These are phyloP conservation scores for Eragrostis curvula DNA, from an alignment of 176 grass and related monocot species.

Conservation along the genomic window DNA sequence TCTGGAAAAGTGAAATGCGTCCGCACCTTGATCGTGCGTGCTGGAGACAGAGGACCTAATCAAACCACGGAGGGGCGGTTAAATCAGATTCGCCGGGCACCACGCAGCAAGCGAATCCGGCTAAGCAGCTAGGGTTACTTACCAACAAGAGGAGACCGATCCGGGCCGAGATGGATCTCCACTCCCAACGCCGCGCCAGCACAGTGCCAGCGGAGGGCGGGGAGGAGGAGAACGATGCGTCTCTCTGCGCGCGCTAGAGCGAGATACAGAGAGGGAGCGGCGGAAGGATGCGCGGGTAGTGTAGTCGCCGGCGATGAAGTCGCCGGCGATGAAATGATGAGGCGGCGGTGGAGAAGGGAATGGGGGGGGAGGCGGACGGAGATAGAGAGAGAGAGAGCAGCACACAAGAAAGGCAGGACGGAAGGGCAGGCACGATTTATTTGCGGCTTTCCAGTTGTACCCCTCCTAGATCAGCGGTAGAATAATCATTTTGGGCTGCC, in stretches of 20 bases:
- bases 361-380: no score
- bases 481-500: no score
- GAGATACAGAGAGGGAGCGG: neutral
- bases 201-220: neutral
- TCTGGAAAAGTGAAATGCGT: neutral
- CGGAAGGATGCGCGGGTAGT: neutral
- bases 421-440: neutral
- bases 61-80: neutral
- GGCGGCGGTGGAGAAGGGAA: neutral
- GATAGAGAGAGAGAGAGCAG: no score
- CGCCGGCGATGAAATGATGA: no score
- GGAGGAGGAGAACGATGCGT: neutral
- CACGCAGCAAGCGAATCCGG: neutral
- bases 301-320: neutral
- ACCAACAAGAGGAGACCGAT: slow-evolving; percentile 1
- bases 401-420: no score
- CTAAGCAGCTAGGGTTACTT: neutral
- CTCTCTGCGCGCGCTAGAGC: neutral
- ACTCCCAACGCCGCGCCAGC: neutral
- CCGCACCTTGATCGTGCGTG: neutral
- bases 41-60: neutral
- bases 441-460: neutral
- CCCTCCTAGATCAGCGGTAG: neutral
- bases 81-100: neutral
- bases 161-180: neutral